phyloP scores from a whole-genome alignment of 768 basidiomycete genomes.

The Amanita pseudoporphyria region DNA sequence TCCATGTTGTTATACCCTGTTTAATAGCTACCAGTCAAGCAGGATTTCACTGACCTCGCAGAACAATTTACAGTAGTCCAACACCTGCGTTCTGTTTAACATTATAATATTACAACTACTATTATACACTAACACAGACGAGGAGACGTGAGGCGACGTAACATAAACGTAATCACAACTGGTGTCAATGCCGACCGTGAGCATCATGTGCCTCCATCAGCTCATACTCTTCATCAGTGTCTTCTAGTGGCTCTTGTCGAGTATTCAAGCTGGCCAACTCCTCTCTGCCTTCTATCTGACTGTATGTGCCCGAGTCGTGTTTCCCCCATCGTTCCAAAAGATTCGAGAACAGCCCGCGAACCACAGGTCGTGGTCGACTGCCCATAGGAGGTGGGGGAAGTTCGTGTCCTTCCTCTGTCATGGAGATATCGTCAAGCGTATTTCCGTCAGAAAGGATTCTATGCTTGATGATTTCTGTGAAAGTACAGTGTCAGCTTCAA shows the following conservation, averaged over 20 bases:
- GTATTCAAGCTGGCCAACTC: slow-evolving; percentile 2
- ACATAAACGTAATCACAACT: no score
- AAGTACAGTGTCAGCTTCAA: neutral
- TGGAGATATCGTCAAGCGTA: neutral
- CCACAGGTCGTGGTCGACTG: neutral
- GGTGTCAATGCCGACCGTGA: neutral
- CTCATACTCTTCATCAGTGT: slow-evolving; percentile 3
- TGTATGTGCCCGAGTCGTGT: neutral
- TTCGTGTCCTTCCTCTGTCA: neutral
- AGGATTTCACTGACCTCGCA: no score
- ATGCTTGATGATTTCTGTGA: slow-evolving; percentile 1
- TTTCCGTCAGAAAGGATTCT: neutral
- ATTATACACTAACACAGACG: no score
- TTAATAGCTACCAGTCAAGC: no score
- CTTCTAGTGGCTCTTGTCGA: neutral
- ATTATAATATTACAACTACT: no score
- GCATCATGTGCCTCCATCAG: neutral
- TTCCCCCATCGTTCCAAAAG: neutral
- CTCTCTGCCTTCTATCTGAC: neutral
- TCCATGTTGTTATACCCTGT: no score
- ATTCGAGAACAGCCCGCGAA: neutral
- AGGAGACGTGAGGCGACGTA: no score
- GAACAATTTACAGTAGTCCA: no score
- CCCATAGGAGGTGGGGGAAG: neutral
- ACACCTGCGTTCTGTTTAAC: no score